A percentile compares a stretch with the other conserved stretches of the same genome.
Conservation (phyloP, 2,329 filamentous ascomycete species). For the Colletotrichum australisinense region DNA sequence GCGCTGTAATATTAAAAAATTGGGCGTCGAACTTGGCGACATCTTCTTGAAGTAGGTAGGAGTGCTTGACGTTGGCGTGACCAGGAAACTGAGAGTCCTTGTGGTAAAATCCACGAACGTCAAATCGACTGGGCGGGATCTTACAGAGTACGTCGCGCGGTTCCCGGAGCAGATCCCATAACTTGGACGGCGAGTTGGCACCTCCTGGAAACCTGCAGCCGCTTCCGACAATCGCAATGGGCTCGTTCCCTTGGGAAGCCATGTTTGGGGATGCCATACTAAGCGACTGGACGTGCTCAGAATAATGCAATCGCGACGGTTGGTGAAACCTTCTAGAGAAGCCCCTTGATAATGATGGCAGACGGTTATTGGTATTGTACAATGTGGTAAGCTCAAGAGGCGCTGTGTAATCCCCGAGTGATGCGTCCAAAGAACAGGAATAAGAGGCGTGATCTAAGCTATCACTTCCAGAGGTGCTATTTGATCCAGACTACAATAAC, state of each 20-base stretch:
- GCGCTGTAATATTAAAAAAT: slow-evolving; percentile 43
- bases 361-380: background rate
- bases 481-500: background rate
- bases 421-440: background rate
- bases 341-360: background rate
- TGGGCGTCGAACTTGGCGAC: slow-evolving; percentile 38
- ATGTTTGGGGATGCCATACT: background rate
- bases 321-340: too few relatives aligned
- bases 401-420: background rate
- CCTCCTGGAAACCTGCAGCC: slow-evolving; percentile 39
- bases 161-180: slow-evolving; percentile 37
- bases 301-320: too few relatives aligned
- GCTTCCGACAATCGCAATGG: slow-evolving; percentile 39
- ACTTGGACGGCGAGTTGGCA: slow-evolving; percentile 35
- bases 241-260: slow-evolving; percentile 27
- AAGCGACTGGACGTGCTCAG: background rate
- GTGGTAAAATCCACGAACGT: background rate
- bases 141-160: slow-evolving; percentile 17
- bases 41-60: slow-evolving; percentile 39
- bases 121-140: background rate
- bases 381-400: background rate
- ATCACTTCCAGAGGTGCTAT: background rate
- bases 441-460: background rate
- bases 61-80: slow-evolving; percentile 37
- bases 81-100: slow-evolving; percentile 10